Percentiles rank a stretch among this genome's conserved stretches.
phyloP scores from a whole-genome alignment of 164 flowering plant genomes.

The Brasenia schreberi region DNA sequence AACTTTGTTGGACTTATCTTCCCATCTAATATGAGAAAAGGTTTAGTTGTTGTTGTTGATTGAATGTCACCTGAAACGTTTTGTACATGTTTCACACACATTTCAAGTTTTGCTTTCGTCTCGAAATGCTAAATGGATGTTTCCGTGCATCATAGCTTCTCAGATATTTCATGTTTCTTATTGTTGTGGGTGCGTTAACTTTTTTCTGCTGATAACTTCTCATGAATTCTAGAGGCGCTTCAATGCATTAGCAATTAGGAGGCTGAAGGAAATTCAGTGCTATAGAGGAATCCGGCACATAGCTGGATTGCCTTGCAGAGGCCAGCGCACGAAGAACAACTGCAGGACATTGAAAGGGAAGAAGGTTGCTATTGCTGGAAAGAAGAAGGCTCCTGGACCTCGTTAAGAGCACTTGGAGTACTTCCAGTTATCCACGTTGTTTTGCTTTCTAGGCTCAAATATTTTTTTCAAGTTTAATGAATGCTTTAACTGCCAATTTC shows the following conservation, averaged over 20 bases:
- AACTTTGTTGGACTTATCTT: too few species aligned
- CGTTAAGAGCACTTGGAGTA: not conserved
- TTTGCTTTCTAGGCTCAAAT: not conserved
- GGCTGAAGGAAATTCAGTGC: conserved; percentile 91
- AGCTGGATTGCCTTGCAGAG: conserved; percentile 86
- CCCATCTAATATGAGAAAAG: too few species aligned
- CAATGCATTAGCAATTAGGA: conserved; percentile 60
- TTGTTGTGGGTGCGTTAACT: not conserved
- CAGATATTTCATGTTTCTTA: not conserved
- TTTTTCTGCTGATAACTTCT: not conserved
- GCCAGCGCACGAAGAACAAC: conserved; percentile 91
- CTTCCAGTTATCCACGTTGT: not conserved
- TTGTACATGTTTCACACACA: too few species aligned
- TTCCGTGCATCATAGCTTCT: too few species aligned
- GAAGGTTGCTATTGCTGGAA: conserved; percentile 69
- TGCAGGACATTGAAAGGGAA: conserved; percentile 92
- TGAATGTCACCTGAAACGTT: too few species aligned
- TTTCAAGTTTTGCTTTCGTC: too few species aligned
- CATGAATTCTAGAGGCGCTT: conserved; percentile 57
- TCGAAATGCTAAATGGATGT: too few species aligned
- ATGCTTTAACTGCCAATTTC: too few species aligned
- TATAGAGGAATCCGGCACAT: conserved; percentile 81
- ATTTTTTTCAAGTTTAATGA: too few species aligned
- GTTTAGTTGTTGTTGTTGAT: too few species aligned
- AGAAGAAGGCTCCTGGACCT: conserved; percentile 58